Evolutionary conservation across 805 yeast genomes (phyloP), one percentile per base, ranked within the genome.

Genomic region (Blastobotrys robertii): DNA sequence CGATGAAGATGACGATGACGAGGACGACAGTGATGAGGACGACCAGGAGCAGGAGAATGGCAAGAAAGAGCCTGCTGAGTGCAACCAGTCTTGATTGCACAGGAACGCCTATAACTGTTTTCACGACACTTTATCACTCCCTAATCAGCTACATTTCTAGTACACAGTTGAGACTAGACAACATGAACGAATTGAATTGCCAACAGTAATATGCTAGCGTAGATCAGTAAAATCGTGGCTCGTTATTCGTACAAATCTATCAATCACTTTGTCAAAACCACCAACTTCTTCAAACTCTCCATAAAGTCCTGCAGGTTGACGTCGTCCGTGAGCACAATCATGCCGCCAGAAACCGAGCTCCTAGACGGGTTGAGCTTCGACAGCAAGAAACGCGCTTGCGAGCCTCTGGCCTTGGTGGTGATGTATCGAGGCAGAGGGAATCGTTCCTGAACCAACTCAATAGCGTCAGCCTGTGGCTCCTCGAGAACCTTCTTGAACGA

Each of bases 381-480:
- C 64, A 84, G 79, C 62, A 88, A 73, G 70, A 88, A 88, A 70
- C 97, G 77, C 2, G 96, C 95, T 66, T 88, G 97, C 11, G 95
- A 84, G 43, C 95, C 95, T 54, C 95, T 94, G 55, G 88, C 95
- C 61, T 88, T 95, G 47, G 95, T 84, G 55, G 87, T 94, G 54
- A 88, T 86, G 56, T 87, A 88, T 67, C 97, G 75, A 40, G 97
- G 97, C 56, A 88, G 70, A 52, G 97, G 97, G 75, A 84, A 87
- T 60, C 97, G 76, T 58, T 88, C 96, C 34, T 81, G 75, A 55
- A 88, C 74, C 49, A 88, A 69, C 51, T 82, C 88, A 10, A 94
- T 88, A 19, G 96, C 97, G 62, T 88, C 97, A 46, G 73, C 72
- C 56, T 83, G 80, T 32, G 97, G 95, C 54, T 77, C 82, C 45